phyloP scores from a whole-genome alignment of 2,329 filamentous ascomycete genomes.

The Trichocomaceae sp. region DNA sequence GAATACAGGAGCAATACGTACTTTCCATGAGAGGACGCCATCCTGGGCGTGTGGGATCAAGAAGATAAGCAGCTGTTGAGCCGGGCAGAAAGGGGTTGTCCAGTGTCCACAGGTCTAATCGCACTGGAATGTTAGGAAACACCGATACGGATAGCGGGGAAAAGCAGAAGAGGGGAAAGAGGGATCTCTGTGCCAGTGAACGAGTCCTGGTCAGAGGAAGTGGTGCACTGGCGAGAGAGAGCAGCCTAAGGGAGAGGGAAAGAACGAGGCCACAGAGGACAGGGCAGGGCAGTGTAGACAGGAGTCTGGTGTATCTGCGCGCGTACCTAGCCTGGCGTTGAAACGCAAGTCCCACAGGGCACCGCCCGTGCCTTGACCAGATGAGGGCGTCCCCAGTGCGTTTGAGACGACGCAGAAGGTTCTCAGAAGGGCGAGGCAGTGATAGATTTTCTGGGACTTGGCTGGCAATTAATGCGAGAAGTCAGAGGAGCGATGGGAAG shows the following conservation, averaged over 20 bases:
- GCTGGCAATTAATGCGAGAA: not conserved
- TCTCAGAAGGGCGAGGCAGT: not conserved
- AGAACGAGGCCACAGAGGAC: not conserved
- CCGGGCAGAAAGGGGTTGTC: conserved; percentile 1
- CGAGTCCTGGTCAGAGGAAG: not conserved
- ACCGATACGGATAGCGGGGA: conserved; percentile 6
- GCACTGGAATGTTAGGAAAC: conserved; percentile 7
- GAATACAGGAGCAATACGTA: conserved; percentile 19
- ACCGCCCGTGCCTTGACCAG: conserved; percentile 6
- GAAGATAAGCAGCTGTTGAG: not conserved
- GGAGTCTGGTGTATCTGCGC: not conserved
- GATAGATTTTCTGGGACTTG: not conserved
- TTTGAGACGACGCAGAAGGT: conserved; percentile 1
- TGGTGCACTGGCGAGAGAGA: not conserved
- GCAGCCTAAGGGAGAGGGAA: not conserved
- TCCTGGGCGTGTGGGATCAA: conserved; percentile 15
- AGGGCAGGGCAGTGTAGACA: not conserved
- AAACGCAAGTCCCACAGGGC: conserved; percentile 11
- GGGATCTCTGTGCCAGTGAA: not conserved
- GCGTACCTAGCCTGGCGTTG: conserved; percentile 10
- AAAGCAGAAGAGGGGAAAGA: not conserved
- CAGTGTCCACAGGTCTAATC: conserved; percentile 4
- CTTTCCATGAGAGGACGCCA: conserved; percentile 31
- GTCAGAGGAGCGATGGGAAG: not conserved
- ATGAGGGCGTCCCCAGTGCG: conserved; percentile 13